phyloP scores from a whole-genome alignment of 1,139 yeast genomes.

The Pneumocystis oryctolagi region DNA sequence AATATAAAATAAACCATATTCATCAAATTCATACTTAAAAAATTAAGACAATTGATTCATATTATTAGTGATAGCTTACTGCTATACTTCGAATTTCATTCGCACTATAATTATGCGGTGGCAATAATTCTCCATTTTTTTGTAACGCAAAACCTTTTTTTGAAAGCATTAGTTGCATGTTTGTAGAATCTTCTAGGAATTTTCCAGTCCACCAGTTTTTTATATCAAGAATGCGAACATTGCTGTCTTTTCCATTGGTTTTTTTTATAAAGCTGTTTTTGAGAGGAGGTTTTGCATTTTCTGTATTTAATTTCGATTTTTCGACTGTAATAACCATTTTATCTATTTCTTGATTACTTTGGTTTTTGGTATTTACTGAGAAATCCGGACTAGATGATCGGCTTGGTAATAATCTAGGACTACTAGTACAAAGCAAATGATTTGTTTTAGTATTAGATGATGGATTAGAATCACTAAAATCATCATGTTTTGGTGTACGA shows the following conservation, averaged over 20 bases:
- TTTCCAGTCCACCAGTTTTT: not conserved
- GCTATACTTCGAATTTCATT: not conserved
- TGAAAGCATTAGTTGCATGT: not conserved
- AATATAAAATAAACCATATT: not conserved
- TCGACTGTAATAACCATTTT: not conserved
- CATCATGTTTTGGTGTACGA: not conserved
- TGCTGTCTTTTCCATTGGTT: not conserved
- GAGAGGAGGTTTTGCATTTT: not conserved
- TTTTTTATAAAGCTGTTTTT: not conserved
- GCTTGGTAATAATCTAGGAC: not conserved
- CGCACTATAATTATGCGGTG: not conserved
- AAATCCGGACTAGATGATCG: not conserved
- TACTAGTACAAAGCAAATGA: not conserved
- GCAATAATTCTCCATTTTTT: not conserved
- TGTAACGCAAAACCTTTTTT: not conserved
- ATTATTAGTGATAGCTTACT: not conserved
- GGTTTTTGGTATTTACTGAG: not conserved
- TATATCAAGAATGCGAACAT: not conserved
- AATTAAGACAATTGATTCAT: not conserved
- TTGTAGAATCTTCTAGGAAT: not conserved
- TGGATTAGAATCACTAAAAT: not conserved
- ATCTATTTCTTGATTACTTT: not conserved
- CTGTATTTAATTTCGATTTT: not conserved
- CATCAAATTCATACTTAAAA: not conserved
- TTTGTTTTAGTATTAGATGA: not conserved